Evolutionary conservation across 371 early-diverging fungal genomes (phyloP), one percentile per base, ranked within the genome.

Genomic region (Cokeromyces recurvatus): DNA sequence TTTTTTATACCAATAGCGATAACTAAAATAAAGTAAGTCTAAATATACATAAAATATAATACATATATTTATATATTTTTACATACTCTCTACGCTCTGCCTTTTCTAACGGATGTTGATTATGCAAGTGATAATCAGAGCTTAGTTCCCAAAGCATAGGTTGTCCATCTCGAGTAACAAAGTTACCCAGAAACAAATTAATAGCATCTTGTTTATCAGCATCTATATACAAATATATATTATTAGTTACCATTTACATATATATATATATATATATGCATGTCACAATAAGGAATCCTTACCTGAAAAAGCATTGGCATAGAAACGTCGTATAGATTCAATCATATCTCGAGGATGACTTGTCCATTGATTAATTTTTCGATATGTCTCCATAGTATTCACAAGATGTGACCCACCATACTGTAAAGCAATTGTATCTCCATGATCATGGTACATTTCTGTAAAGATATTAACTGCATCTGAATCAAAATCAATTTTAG

Each of bases 391-490:
- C 83, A 97, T 93, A 5, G 97, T 97, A 57, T 97, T 98, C 16
- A 98, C 98, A 23, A 98, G 74, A 66, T 94, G 91, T 1, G 98
- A 96, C 3, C 99, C 99, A 38, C 99, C 97, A 66, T 99, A 99
- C 62, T 99, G 99, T 15, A 98, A 63, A 1, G 99, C 98, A 38
- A 99, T 91, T 4, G 92, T 94, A 62, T 99, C 97, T 19, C 99
- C 99, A 66, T 99, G 94, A 47, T 95, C 92, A 54, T 95, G 94
- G 74, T 96, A 99, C 92, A 99, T 90, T 55, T 90, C 91, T 16
- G 92, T 97, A 46, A 99, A 77, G 39, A 95, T 82, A 53, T 92
- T 91, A 12, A 89, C 83, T 0, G 89, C 92, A 60, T 96, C 97
- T 14, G 89, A 87, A 65, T 96, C 95, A 59, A 95, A 93, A 0